phyloP scores from a whole-genome alignment of 2,329 filamentous ascomycete species.

The Ophiostoma perfectum region DNA sequence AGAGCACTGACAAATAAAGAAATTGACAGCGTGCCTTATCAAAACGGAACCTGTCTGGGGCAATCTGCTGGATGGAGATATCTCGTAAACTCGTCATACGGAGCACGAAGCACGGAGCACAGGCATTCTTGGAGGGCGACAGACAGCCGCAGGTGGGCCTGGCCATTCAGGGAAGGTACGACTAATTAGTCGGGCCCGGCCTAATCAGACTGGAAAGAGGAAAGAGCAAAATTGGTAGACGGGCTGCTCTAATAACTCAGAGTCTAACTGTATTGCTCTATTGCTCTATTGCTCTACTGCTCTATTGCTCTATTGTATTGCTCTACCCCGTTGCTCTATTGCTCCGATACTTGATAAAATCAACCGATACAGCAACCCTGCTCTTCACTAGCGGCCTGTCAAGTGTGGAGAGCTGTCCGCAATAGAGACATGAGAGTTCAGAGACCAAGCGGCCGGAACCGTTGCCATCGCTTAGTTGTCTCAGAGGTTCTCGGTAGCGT shows the following conservation, averaged over 20 bases:
- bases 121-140: neutral
- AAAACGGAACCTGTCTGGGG: conserved; percentile 1
- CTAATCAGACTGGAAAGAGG: neutral
- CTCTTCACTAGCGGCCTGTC: neutral
- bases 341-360: too few species aligned
- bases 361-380: neutral
- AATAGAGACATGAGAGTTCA: neutral
- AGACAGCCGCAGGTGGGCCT: conserved; percentile 8
- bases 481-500: neutral
- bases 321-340: neutral
- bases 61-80: neutral
- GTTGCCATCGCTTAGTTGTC: conserved; percentile 3
- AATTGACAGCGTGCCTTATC: neutral
- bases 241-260: neutral
- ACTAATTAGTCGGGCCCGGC: neutral
- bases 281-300: neutral
- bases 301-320: neutral
- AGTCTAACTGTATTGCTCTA: neutral
- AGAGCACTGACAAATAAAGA: neutral
- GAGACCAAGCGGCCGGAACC: neutral
- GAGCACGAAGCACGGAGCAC: neutral
- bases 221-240: neutral
- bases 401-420: neutral
- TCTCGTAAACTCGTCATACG: conserved; percentile 4
- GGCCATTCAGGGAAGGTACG: neutral